phyloP scores from a whole-genome alignment of 2,329 filamentous ascomycete genomes.

The Colletotrichum salicis region DNA sequence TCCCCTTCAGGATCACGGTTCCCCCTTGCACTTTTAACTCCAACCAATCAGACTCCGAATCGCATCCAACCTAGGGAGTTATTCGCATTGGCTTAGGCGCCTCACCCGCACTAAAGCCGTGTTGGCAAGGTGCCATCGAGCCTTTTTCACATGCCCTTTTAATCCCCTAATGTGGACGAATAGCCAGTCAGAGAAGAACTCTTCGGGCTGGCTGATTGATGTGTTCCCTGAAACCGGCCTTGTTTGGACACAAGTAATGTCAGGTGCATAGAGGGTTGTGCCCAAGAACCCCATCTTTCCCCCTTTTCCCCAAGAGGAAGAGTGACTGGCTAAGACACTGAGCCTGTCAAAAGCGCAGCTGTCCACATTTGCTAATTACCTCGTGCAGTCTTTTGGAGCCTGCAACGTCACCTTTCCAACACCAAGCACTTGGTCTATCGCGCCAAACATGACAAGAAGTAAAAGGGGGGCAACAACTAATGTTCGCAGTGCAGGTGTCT shows the following conservation, averaged over 20 bases:
- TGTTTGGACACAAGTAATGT: conserved; percentile 6
- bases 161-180: conserved; percentile 14
- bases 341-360: conserved; percentile 1
- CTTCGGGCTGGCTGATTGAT: neutral
- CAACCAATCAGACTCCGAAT: conserved; percentile 9
- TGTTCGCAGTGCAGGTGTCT: neutral
- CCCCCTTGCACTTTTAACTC: conserved; percentile 24
- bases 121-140: conserved; percentile 17
- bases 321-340: neutral
- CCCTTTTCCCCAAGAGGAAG: neutral
- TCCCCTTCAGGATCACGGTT: conserved; percentile 20
- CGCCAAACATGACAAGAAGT: neutral
- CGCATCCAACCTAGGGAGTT: conserved; percentile 9
- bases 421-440: neutral
- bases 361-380: neutral
- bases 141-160: conserved; percentile 19
- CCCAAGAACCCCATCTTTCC: neutral
- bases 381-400: neutral
- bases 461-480: neutral
- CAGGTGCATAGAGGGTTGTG: conserved; percentile 5
- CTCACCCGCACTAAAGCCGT: conserved; percentile 20
- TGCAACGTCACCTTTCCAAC: neutral
- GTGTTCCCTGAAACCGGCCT: conserved; percentile 13
- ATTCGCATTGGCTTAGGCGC: conserved; percentile 14
- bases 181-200: neutral